Base-by-base conservation (phyloP, 257 asterid genomes). In the Solanum verrucosum region DNA sequence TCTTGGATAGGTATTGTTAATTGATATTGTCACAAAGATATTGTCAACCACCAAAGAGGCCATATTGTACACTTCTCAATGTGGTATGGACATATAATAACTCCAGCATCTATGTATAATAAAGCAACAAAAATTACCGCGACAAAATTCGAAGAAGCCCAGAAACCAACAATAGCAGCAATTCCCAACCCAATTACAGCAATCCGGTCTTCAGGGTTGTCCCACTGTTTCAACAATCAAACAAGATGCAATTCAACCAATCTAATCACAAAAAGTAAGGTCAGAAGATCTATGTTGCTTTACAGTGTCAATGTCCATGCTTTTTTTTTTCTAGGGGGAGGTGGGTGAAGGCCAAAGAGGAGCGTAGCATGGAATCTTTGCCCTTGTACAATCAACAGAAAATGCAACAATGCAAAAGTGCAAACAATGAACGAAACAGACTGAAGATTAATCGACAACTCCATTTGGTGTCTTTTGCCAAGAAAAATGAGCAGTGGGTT, bases 161-260 rank as follows among this genome's bases (percentile, higher is more conserved):
- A 96, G n/a, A 96, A 84, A 74, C 88, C 98, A 84, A 92, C 96
- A 84, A 95, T 87, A 9, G 97, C 95, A 3, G 98, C 95, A 89
- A 97, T 95, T 91, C 99, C 98, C 90, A 97, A 89, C 87, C 98
- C 99, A 77, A 97, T 46, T 88, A 97, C 89, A 84, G 94, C 98
- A 92, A 95, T 4, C 73, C 97, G 96, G 89, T 97, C 98, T 92
- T 97, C 99, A 52, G 99, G 91, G 38, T 93, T 92, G 63, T 94
- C 98, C 99, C 98, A 97, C 99, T 97, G 91, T 79, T 49, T 84
- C 89, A 89, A 91, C 88, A 27, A 82, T 21, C 21, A 63, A 29
- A 65, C 83, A 7, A 86, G 14, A 35, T 29, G 33, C 59, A 68
- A 37, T 72, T 56, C 25, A 75, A 83, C 63, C 15, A 56, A 74